Evolutionary conservation across 495 filamentous ascomycete genomes (phyloP).

Genomic region (Penicillium canariense): DNA sequence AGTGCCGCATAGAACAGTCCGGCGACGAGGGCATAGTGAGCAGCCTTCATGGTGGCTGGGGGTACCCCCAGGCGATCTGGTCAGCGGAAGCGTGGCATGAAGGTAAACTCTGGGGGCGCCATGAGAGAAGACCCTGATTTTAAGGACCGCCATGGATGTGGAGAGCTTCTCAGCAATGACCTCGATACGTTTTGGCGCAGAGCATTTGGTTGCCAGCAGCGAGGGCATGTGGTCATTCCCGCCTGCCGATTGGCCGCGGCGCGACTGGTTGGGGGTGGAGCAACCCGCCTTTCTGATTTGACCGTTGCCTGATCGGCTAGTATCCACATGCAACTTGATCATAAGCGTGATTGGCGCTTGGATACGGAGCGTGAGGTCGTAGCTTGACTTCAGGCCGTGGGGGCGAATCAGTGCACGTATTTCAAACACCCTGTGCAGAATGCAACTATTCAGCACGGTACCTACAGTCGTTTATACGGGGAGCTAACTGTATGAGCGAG

Average conservation of each 20-base stretch:
- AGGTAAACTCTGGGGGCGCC: background rate
- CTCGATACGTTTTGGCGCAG: background rate
- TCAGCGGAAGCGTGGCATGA: background rate
- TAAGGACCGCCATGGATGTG: background rate
- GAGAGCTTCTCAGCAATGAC: background rate
- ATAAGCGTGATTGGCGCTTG: no score
- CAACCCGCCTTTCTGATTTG: background rate
- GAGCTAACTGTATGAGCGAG: background rate
- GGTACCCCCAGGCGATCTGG: conserved; percentile 1
- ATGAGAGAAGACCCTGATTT: background rate
- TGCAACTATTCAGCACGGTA: background rate
- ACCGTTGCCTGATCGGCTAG: background rate
- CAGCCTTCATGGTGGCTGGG: conserved; percentile 9
- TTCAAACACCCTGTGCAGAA: background rate
- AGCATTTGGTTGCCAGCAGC: background rate
- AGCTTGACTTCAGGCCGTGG: background rate
- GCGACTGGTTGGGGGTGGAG: no score
- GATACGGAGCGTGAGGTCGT: background rate
- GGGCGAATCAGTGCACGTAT: background rate
- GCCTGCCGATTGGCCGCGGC: conserved; percentile 4
- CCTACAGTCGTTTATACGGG: background rate
- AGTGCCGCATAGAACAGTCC: background rate
- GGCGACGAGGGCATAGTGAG: background rate
- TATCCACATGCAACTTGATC: no score
- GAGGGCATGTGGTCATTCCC: conserved; percentile 3